Conservation (phyloP, 2,329 filamentous ascomycete genomes). For the Dryadomyces sulphureus region DNA sequence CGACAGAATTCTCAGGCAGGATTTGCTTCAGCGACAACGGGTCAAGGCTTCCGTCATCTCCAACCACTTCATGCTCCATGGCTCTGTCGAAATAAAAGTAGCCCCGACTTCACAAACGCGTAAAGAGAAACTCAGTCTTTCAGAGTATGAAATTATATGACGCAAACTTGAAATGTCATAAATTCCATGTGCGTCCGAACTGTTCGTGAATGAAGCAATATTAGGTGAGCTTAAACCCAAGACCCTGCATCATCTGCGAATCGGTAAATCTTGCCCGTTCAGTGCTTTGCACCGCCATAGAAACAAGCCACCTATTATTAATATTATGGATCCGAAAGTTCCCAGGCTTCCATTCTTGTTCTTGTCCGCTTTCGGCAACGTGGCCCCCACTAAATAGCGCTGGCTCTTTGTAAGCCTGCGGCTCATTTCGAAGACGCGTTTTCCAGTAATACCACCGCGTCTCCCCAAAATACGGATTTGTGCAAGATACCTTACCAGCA, state of each 20-base stretch:
- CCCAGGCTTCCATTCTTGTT: background rate
- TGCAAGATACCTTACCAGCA: too few species aligned
- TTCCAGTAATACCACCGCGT: background rate
- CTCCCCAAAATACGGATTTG: background rate
- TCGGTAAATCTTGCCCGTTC: too few species aligned
- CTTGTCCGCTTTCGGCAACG: background rate
- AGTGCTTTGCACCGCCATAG: too few species aligned
- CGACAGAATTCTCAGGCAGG: conserved; percentile 70
- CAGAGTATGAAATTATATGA: too few species aligned
- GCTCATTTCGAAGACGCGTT: background rate
- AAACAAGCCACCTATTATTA: too few species aligned
- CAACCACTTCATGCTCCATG: background rate
- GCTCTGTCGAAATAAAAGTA: background rate
- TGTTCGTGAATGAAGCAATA: too few species aligned
- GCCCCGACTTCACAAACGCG: background rate
- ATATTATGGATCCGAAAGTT: too few species aligned
- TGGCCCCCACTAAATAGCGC: background rate
- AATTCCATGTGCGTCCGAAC: too few species aligned
- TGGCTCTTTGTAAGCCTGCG: background rate
- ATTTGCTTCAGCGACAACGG: background rate
- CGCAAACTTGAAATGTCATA: too few species aligned
- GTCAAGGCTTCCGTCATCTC: background rate
- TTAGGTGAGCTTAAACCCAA: too few species aligned
- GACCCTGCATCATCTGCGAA: too few species aligned
- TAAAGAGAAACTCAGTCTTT: too few species aligned